Conservation (phyloP, 2,329 filamentous ascomycete species). For the Colletotrichum chlorophyti region DNA sequence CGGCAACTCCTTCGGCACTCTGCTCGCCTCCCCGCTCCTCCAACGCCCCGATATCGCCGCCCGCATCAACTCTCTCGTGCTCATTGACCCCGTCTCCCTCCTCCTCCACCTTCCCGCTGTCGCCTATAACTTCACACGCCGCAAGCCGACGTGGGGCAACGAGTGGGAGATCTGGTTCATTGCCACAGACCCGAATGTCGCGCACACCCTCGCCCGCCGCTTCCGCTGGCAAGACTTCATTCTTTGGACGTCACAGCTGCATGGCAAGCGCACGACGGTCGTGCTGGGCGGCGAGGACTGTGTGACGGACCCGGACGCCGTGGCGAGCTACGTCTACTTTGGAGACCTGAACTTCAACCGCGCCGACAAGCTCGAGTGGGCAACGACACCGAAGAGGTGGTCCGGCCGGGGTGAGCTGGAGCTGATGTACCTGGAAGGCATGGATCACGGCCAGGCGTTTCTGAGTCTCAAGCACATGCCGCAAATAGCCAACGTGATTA, state of each 20-base stretch:
- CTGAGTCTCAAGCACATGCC: slow-evolving; percentile 23
- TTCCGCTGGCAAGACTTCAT: slow-evolving; percentile 79
- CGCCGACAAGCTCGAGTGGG: slow-evolving; percentile 27
- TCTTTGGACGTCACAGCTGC: slow-evolving; percentile 72
- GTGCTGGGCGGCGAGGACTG: slow-evolving; percentile 34
- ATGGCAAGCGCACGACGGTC: slow-evolving; percentile 36
- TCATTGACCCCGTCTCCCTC: slow-evolving; percentile 71
- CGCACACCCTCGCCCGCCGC: slow-evolving; percentile 67
- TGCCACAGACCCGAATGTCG: slow-evolving; percentile 71
- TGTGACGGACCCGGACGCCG: slow-evolving; percentile 31
- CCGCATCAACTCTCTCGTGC: slow-evolving; percentile 55
- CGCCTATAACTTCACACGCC: slow-evolving; percentile 73
- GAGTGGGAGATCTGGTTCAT: slow-evolving; percentile 77
- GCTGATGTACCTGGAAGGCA: slow-evolving; percentile 34
- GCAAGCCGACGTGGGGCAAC: slow-evolving; percentile 61
- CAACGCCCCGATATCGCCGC: slow-evolving; percentile 42
- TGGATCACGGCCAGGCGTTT: slow-evolving; percentile 34
- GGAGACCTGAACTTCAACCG: slow-evolving; percentile 29
- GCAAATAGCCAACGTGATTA: slow-evolving; percentile 16
- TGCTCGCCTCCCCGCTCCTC: slow-evolving; percentile 59
- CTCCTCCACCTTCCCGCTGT: slow-evolving; percentile 73
- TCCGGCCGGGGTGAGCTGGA: slow-evolving; percentile 34
- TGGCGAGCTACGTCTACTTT: slow-evolving; percentile 35
- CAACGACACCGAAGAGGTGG: slow-evolving; percentile 27
- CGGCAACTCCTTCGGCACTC: slow-evolving; percentile 71